Percentiles rank a stretch among this genome's conserved stretches.
phyloP scores from a whole-genome alignment of 2,329 filamentous ascomycete species.

The Colletotrichum sp. region DNA sequence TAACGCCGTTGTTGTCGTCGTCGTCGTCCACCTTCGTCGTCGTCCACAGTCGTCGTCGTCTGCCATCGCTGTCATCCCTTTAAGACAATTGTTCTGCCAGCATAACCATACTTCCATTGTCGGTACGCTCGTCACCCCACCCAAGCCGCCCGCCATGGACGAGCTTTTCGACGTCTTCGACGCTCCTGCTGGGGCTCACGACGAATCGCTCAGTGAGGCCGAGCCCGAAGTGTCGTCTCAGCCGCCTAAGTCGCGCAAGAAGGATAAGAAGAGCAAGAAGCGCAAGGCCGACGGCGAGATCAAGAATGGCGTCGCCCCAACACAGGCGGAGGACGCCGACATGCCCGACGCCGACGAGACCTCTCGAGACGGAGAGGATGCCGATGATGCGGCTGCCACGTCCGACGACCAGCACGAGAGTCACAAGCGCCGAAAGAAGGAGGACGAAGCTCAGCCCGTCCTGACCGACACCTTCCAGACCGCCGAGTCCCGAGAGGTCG shows the following conservation, averaged over 20 bases:
- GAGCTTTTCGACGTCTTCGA: constrained; percentile 86
- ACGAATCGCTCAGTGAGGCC: constrained; percentile 43
- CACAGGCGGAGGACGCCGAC: constrained; percentile 36
- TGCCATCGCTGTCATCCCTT: no score
- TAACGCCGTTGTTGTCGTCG: background rate
- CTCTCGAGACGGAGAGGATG: constrained; percentile 41
- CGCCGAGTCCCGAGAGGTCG: constrained; percentile 89
- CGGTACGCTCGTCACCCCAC: background rate
- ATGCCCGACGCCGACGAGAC: constrained; percentile 50
- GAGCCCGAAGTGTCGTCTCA: constrained; percentile 35
- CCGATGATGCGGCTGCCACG: constrained; percentile 27
- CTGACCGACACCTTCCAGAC: constrained; percentile 95
- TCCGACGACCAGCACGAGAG: constrained; percentile 41
- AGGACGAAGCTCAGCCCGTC: constrained; percentile 72
- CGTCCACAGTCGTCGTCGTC: background rate
- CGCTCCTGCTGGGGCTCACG: constrained; percentile 53
- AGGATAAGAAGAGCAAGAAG: constrained; percentile 76
- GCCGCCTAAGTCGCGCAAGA: constrained; percentile 48
- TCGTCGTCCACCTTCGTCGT: background rate
- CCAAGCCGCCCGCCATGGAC: constrained; percentile 58
- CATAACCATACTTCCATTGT: background rate
- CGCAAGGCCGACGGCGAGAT: constrained; percentile 82
- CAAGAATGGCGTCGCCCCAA: constrained; percentile 52
- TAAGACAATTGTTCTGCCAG: background rate
- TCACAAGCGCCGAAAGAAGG: constrained; percentile 67